These are phyloP conservation scores for Yamadazyma philogaea DNA, from an alignment of 805 yeast species.

Conservation along the genomic window DNA sequence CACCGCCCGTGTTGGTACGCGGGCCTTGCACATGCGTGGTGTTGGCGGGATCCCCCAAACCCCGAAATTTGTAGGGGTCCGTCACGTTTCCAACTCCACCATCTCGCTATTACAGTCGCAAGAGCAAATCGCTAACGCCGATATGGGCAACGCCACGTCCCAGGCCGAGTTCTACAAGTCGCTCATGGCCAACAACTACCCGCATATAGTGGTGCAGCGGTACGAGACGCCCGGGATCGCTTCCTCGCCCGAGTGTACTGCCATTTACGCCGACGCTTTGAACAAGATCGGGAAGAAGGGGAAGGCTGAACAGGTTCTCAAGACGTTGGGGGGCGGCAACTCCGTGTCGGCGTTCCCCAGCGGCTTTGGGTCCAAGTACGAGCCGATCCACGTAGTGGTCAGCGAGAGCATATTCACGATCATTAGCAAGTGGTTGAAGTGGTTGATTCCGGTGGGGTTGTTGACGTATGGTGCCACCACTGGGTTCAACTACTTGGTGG, in stretches of 20 bases:
- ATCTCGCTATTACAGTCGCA: slow-evolving; percentile 34
- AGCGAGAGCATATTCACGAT: slow-evolving; percentile 80
- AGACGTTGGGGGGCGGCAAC: slow-evolving; percentile 1
- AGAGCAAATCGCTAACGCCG: slow-evolving; percentile 85
- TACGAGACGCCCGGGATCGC: slow-evolving; percentile 95
- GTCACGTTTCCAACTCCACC: slow-evolving; percentile 13
- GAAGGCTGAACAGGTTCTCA: slow-evolving; percentile 65
- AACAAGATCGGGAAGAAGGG: slow-evolving; percentile 71
- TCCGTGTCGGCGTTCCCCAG: slow-evolving; percentile 19
- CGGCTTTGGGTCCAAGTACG: slow-evolving; percentile 61
- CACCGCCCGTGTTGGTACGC: background rate
- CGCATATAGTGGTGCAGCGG: slow-evolving; percentile 94
- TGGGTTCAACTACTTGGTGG: slow-evolving; percentile 75
- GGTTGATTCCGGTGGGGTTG: slow-evolving; percentile 79
- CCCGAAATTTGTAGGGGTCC: background rate
- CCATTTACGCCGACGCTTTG: slow-evolving; percentile 76
- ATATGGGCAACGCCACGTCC: slow-evolving; percentile 59
- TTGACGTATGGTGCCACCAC: slow-evolving; percentile 77
- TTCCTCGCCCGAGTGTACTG: slow-evolving; percentile 71
- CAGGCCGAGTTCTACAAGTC: slow-evolving; percentile 84
- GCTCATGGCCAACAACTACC: slow-evolving; percentile 76
- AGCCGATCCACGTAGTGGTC: slow-evolving; percentile 92
- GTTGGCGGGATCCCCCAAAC: background rate
- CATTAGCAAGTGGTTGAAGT: slow-evolving; percentile 81
- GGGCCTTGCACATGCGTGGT: background rate